A percentile compares a stretch with the other conserved stretches of the same genome.
Evolutionary conservation across 2,329 filamentous ascomycete genomes (phyloP).

Genomic region (Fusarium compactum): DNA sequence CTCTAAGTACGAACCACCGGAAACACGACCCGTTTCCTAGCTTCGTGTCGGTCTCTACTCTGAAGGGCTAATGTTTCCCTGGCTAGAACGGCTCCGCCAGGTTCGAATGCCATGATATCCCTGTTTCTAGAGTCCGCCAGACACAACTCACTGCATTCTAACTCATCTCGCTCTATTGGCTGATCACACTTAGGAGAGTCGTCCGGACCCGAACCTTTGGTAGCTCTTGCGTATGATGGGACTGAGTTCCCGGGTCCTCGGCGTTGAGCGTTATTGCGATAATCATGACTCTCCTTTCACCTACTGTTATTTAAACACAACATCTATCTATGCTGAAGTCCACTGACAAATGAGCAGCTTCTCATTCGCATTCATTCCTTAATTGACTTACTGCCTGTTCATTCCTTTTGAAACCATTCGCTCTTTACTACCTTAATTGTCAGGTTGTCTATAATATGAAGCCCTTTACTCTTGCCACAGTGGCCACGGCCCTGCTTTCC

Average conservation of each 20-base stretch:
- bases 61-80: not conserved
- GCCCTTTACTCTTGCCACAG: conserved; percentile 21
- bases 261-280: not conserved
- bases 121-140: not conserved
- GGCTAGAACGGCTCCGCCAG: not conserved
- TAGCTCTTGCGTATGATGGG: not conserved
- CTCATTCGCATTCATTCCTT: conserved; percentile 35
- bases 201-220: not conserved
- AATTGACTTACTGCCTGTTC: not conserved
- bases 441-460: conserved; percentile 23
- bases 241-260: not conserved
- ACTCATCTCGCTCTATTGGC: conserved; percentile 34
- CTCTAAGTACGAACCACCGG: not conserved
- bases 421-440: conserved; percentile 12
- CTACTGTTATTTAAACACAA: conserved; percentile 18
- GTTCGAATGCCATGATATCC: not conserved
- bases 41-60: not conserved
- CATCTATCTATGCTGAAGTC: not conserved
- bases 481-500: conserved; percentile 22
- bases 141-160: conserved; percentile 6
- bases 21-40: not conserved
- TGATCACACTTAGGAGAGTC: conserved; percentile 5
- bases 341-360: conserved; percentile 29
- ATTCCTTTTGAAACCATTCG: conserved; percentile 2
- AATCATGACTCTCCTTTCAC: not conserved